A percentile compares a stretch with the other conserved stretches of the same genome.
Evolutionary conservation across 2,329 filamentous ascomycete genomes (phyloP).

Genomic region (Thelonectria discophora): DNA sequence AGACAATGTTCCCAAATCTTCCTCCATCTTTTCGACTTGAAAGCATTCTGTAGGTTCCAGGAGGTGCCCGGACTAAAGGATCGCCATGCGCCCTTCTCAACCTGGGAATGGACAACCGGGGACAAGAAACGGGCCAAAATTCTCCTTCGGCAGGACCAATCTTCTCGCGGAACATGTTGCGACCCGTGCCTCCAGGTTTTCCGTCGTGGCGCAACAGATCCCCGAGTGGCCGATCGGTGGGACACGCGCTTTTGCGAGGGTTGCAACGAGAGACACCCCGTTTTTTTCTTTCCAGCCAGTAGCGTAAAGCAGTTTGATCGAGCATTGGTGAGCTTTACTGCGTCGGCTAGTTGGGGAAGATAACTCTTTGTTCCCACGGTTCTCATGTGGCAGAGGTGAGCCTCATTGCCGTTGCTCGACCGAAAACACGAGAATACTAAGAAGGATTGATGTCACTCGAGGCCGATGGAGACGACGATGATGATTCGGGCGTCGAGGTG

Average conservation of each 20-base stretch:
- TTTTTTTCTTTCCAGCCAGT: not conserved
- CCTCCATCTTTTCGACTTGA: not conserved
- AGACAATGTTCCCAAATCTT: not conserved
- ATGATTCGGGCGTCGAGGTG: slow-evolving; percentile 39
- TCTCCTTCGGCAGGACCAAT: not conserved
- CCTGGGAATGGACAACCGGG: not conserved
- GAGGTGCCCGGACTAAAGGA: not conserved
- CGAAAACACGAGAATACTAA: too few relatives aligned
- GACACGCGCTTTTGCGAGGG: slow-evolving; percentile 8
- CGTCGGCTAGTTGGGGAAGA: slow-evolving; percentile 1
- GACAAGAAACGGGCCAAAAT: not conserved
- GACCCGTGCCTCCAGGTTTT: not conserved
- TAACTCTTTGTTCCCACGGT: slow-evolving; percentile 2
- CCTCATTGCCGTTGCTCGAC: not conserved
- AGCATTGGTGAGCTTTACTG: not conserved
- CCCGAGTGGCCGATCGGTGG: not conserved
- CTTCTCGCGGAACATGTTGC: not conserved
- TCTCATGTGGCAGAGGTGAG: slow-evolving; percentile 34
- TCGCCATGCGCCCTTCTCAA: not conserved
- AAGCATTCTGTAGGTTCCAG: not conserved
- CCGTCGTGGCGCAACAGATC: not conserved
- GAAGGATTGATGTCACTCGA: not conserved
- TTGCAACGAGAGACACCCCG: slow-evolving; percentile 1
- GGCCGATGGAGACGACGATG: slow-evolving; percentile 21
- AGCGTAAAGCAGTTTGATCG: not conserved